phyloP scores from a whole-genome alignment of 2,329 filamentous ascomycete species.

The Diaporthe eres region DNA sequence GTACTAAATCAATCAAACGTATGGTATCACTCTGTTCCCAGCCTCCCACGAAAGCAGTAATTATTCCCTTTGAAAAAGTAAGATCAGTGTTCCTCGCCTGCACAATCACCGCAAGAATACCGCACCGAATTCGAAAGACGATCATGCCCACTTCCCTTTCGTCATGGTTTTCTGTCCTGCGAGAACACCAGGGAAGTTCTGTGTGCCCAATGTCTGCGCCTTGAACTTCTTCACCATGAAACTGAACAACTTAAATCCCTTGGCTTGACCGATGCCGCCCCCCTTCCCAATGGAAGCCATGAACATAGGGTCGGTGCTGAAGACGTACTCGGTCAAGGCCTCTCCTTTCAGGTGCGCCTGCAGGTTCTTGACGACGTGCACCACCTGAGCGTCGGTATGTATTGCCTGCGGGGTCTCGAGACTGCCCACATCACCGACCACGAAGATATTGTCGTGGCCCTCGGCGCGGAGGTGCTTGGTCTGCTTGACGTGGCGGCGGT shows the following conservation, averaged over 20 bases:
- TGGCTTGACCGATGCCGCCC: slow-evolving; percentile 48
- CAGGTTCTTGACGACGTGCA: slow-evolving; percentile 45
- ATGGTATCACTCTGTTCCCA: slow-evolving; percentile 7
- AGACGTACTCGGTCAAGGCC: slow-evolving; percentile 42
- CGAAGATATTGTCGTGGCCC: slow-evolving; percentile 49
- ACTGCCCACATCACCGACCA: slow-evolving; percentile 49
- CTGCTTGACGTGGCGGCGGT: slow-evolving; percentile 45
- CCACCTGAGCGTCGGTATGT: slow-evolving; percentile 46
- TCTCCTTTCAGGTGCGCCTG: slow-evolving; percentile 43
- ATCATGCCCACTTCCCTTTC: slow-evolving; percentile 42
- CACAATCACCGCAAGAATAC: neutral
- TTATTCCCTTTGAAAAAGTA: neutral
- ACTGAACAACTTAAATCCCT: slow-evolving; percentile 43
- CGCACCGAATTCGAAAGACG: neutral
- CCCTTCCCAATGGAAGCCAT: slow-evolving; percentile 46
- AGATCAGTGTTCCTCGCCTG: accelerated
- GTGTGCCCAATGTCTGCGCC: slow-evolving; percentile 45
- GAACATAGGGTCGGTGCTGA: slow-evolving; percentile 42
- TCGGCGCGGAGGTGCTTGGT: slow-evolving; percentile 46
- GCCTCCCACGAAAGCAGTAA: too few relatives aligned
- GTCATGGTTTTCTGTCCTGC: slow-evolving; percentile 42
- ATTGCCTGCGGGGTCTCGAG: slow-evolving; percentile 45
- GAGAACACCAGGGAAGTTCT: slow-evolving; percentile 41
- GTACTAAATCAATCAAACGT: neutral
- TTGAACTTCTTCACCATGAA: slow-evolving; percentile 46